These are phyloP conservation scores for Calvatia gigantea DNA, from an alignment of 768 basidiomycete species.

Conservation along the genomic window DNA sequence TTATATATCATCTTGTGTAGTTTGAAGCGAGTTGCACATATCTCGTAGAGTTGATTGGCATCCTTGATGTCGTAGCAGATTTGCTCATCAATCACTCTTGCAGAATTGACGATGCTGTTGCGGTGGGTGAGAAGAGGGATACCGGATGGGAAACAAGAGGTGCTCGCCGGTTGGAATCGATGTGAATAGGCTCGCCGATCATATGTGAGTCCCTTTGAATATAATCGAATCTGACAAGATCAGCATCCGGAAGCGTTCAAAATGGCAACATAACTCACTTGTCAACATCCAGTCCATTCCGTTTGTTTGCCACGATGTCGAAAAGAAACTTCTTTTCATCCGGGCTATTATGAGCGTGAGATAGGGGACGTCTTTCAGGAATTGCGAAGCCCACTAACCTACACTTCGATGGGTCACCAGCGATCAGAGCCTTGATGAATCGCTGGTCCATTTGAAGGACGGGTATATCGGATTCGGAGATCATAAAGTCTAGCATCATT, in stretches of 20 bases:
- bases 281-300: slow-evolving; percentile 85
- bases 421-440: slow-evolving; percentile 78
- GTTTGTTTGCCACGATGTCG: slow-evolving; percentile 79
- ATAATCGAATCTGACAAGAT: slow-evolving; percentile 65
- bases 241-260: neutral
- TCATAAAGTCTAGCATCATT: slow-evolving; percentile 75
- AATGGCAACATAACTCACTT: slow-evolving; percentile 43
- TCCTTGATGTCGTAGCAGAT: slow-evolving; percentile 86
- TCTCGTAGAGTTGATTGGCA: slow-evolving; percentile 68
- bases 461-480: slow-evolving; percentile 50
- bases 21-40: slow-evolving; percentile 71
- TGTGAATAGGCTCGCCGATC: slow-evolving; percentile 60
- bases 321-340: slow-evolving; percentile 73
- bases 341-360: slow-evolving; percentile 21
- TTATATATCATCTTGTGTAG: slow-evolving; percentile 83
- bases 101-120: slow-evolving; percentile 64
- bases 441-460: slow-evolving; percentile 45
- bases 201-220: slow-evolving; percentile 72
- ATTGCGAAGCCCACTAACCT: slow-evolving; percentile 36
- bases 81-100: slow-evolving; percentile 67
- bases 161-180: slow-evolving; percentile 44
- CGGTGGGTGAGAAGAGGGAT: neutral
- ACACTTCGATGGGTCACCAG: slow-evolving; percentile 52
- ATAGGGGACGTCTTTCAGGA: neutral
- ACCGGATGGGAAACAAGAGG: neutral